Conservation (phyloP, 768 basidiomycete genomes). For the Tylopilus plumbeoviolaceoides region DNA sequence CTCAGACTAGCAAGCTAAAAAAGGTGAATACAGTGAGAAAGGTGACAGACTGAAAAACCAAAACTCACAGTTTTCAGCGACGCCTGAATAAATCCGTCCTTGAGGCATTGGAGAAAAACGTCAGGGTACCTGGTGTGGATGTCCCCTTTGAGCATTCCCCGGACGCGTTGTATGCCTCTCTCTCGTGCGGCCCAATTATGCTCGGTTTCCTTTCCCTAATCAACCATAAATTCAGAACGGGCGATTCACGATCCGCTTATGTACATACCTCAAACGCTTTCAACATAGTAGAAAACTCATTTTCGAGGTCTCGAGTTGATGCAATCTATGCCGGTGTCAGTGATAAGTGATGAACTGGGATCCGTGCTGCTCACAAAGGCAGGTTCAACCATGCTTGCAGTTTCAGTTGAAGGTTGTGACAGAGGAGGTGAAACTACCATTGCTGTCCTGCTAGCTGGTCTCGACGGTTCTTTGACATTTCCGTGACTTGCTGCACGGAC, state of each 20-base stretch:
- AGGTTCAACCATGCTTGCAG: conserved; percentile 46
- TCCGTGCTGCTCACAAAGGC: conserved; percentile 56
- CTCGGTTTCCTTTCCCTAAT: conserved; percentile 92
- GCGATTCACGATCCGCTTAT: neutral
- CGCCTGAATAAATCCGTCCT: conserved; percentile 74
- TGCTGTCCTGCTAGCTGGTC: conserved; percentile 62
- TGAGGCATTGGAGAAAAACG: conserved; percentile 69
- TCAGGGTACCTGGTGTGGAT: conserved; percentile 72
- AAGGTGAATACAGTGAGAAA: conserved; percentile 1
- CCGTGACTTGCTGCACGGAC: conserved; percentile 47
- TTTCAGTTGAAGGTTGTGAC: conserved; percentile 40
- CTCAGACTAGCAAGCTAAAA: conserved; percentile 79
- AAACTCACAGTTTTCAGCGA: conserved; percentile 77
- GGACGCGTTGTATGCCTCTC: conserved; percentile 66
- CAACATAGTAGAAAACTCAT: conserved; percentile 75
- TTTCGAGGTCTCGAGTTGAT: conserved; percentile 78
- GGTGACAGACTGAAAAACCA: neutral
- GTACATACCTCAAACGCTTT: conserved; percentile 73
- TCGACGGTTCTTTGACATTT: conserved; percentile 45
- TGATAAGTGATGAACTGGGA: neutral
- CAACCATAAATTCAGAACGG: conserved; percentile 1
- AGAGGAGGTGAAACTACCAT: conserved; percentile 38
- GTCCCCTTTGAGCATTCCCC: conserved; percentile 88
- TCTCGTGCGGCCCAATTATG: conserved; percentile 92
- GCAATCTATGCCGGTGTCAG: conserved; percentile 54